Conservation (phyloP, 148 eudicot genomes). For the Vaccinium darrowii region DNA sequence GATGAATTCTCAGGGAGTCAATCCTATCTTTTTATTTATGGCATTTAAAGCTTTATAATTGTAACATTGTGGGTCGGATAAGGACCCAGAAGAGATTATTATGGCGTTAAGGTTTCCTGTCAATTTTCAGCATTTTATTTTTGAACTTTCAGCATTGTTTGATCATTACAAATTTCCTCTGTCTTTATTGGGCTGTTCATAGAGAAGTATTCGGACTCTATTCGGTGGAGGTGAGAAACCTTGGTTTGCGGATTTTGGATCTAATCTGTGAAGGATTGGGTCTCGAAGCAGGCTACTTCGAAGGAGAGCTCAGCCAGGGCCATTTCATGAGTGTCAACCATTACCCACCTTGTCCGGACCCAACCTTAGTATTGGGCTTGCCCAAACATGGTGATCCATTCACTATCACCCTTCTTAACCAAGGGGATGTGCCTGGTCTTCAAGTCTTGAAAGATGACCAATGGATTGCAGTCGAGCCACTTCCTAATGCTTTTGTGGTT, state of each 20-base stretch:
- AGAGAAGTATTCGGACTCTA: not conserved
- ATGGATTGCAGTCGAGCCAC: conserved; percentile 22
- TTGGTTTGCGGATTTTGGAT: conserved; percentile 16
- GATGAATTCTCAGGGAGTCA: no score
- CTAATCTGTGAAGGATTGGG: conserved; percentile 26
- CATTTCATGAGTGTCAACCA: conserved; percentile 6
- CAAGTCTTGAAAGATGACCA: conserved; percentile 18
- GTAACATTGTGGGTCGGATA: no score
- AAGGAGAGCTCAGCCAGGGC: not conserved
- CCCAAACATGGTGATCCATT: conserved; percentile 20
- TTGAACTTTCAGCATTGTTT: not conserved
- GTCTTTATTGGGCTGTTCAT: not conserved
- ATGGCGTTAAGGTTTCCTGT: no score
- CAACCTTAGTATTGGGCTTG: conserved; percentile 22
- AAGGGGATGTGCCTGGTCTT: conserved; percentile 15
- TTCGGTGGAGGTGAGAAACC: not conserved
- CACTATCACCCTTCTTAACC: conserved; percentile 17
- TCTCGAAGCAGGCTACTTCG: conserved; percentile 22
- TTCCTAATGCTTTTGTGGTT: conserved; percentile 19
- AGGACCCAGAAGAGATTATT: no score
- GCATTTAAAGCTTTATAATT: no score
- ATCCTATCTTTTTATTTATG: no score
- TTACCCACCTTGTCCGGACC: conserved; percentile 35
- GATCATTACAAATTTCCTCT: not conserved
- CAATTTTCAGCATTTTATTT: not conserved